Conservation (phyloP, 2,329 filamentous ascomycete species). For the Scedosporium apiospermum region DNA sequence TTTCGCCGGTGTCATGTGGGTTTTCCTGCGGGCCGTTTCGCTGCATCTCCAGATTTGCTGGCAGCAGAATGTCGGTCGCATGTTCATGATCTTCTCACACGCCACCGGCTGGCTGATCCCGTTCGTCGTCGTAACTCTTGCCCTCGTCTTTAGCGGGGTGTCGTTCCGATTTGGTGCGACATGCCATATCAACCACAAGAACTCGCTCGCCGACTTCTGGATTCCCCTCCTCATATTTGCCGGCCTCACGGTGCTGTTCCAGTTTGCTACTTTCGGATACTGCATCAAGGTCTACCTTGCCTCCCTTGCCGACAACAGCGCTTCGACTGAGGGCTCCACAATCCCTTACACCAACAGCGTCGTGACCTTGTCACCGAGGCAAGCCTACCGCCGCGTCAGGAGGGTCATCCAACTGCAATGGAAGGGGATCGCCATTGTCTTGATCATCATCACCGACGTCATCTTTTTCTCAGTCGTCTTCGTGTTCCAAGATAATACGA, state of each 20-base stretch:
- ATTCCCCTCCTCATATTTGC: slow-evolving; percentile 76
- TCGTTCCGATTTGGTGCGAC: slow-evolving; percentile 88
- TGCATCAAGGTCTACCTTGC: slow-evolving; percentile 92
- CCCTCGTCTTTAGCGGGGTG: slow-evolving; percentile 77
- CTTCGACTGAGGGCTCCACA: slow-evolving; percentile 60
- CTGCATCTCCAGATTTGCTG: slow-evolving; percentile 97
- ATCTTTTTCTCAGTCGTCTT: slow-evolving; percentile 92
- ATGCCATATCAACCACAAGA: slow-evolving; percentile 87
- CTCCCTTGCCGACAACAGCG: slow-evolving; percentile 64
- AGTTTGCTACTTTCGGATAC: slow-evolving; percentile 80
- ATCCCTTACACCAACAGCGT: slow-evolving; percentile 70
- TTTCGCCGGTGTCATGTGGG: slow-evolving; percentile 78
- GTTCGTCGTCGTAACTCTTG: slow-evolving; percentile 61
- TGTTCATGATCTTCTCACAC: slow-evolving; percentile 82
- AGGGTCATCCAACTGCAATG: slow-evolving; percentile 88
- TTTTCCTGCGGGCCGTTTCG: slow-evolving; percentile 80
- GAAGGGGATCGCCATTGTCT: slow-evolving; percentile 82
- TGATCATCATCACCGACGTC: slow-evolving; percentile 84
- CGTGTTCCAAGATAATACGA: slow-evolving; percentile 72
- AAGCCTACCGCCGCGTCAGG: slow-evolving; percentile 78
- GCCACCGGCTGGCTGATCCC: slow-evolving; percentile 78
- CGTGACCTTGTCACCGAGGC: slow-evolving; percentile 68
- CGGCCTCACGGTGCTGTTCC: slow-evolving; percentile 65
- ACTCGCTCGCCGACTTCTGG: slow-evolving; percentile 82
- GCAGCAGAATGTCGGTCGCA: slow-evolving; percentile 80